Evolutionary conservation across 176 grass and related monocot genomes (phyloP).

Genomic region (Oropetium thomaeum): DNA sequence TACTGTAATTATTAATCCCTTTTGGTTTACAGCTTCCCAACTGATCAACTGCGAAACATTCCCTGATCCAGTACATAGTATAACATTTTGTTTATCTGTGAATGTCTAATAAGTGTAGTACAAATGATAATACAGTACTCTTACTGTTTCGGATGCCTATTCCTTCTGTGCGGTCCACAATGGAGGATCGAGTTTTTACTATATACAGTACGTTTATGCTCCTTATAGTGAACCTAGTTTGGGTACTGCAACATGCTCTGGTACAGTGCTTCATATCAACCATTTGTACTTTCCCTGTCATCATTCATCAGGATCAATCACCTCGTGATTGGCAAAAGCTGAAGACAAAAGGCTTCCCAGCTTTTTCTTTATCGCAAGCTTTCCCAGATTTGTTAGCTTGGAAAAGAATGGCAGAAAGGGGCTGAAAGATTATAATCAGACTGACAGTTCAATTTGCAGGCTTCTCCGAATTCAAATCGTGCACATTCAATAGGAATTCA

Average conservation of each 20-base stretch:
- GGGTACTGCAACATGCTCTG: background rate
- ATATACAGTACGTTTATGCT: too few relatives aligned
- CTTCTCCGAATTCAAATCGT: background rate
- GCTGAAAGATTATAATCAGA: background rate
- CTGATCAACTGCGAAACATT: conserved; percentile 13
- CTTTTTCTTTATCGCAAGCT: too few relatives aligned
- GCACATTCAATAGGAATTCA: background rate
- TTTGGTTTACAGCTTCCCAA: conserved; percentile 14
- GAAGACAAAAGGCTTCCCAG: background rate
- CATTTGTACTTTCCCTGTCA: background rate
- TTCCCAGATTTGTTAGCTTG: background rate
- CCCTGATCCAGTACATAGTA: conserved; percentile 36
- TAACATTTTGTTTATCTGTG: conserved; percentile 1
- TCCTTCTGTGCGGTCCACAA: background rate
- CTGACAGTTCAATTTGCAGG: background rate
- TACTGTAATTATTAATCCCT: background rate
- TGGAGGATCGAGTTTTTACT: background rate
- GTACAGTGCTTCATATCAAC: background rate
- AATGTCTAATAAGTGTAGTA: background rate
- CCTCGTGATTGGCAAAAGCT: conserved; percentile 5
- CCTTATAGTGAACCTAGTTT: background rate
- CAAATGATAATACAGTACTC: too few relatives aligned
- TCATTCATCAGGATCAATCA: background rate
- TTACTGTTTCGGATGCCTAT: background rate
- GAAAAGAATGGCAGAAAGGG: background rate